phyloP scores from a whole-genome alignment of 2,329 filamentous ascomycete species.

The Colletotrichum eleusines region DNA sequence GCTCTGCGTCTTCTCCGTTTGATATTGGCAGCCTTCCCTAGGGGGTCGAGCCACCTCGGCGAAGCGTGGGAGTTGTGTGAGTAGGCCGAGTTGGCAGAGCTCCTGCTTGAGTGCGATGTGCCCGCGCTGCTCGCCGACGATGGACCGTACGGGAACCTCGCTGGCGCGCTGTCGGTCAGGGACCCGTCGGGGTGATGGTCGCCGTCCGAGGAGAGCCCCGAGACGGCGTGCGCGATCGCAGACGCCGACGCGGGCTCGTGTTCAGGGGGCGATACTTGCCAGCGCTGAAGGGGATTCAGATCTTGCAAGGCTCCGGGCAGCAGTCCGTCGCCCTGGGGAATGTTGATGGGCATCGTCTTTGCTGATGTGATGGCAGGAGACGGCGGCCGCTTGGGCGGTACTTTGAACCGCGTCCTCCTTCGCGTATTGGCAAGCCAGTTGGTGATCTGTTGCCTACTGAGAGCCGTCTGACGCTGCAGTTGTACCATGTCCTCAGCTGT shows the following conservation, averaged over 20 bases:
- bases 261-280: conserved; percentile 44
- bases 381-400: conserved; percentile 30
- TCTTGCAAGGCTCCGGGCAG: conserved; percentile 8
- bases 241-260: conserved; percentile 45
- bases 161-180: conserved; percentile 19
- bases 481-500: conserved; percentile 30
- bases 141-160: conserved; percentile 14
- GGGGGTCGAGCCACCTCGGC: background rate
- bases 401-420: conserved; percentile 24
- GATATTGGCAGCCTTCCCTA: background rate
- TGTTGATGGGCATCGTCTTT: conserved; percentile 8
- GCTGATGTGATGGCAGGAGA: conserved; percentile 30
- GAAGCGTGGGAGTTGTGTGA: conserved; percentile 31
- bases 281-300: conserved; percentile 38
- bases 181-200: background rate
- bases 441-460: conserved; percentile 37
- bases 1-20: conserved; percentile 27
- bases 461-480: conserved; percentile 27
- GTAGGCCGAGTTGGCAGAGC: conserved; percentile 39
- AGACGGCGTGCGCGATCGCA: conserved; percentile 43
- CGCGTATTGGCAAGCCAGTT: conserved; percentile 40
- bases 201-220: conserved; percentile 6
- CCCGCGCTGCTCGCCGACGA: conserved; percentile 44
- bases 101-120: conserved; percentile 39
- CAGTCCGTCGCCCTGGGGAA: background rate